Conservation (phyloP, 148 eudicot genomes). For the Agrostemma githago region DNA sequence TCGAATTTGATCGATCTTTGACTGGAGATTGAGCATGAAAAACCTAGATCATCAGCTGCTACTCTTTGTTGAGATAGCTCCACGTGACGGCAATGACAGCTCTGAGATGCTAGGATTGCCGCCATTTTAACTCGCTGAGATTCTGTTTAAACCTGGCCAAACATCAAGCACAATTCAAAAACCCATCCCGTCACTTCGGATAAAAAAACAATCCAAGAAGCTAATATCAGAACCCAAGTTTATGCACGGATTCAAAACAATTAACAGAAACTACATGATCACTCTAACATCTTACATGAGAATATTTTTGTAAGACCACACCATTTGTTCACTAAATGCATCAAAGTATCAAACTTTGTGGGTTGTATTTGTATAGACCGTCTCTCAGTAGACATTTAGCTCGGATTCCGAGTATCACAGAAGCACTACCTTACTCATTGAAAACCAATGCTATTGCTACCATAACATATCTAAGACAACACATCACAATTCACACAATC, state of each 20-base stretch:
- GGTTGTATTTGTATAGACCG: background rate
- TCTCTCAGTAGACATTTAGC: background rate
- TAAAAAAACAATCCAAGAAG: background rate
- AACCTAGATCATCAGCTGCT: constrained; percentile 36
- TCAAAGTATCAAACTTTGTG: background rate
- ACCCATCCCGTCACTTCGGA: background rate
- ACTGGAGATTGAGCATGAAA: constrained; percentile 50
- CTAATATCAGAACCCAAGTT: background rate
- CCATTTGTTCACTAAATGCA: background rate
- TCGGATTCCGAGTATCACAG: background rate
- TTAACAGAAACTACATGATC: background rate
- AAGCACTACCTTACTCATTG: background rate
- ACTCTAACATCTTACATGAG: background rate
- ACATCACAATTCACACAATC: background rate
- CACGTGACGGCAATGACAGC: constrained; percentile 54
- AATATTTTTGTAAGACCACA: background rate
- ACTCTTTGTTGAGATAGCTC: constrained; percentile 44
- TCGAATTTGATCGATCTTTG: constrained; percentile 25
- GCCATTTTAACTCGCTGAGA: constrained; percentile 53
- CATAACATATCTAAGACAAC: background rate
- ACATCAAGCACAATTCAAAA: constrained; percentile 9
- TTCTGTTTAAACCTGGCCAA: constrained; percentile 18
- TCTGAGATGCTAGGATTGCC: constrained; percentile 69
- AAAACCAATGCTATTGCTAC: background rate
- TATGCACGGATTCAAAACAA: background rate